Base-by-base conservation (phyloP, 2,329 filamentous ascomycete genomes). In the Botryotinia narcissicola region DNA sequence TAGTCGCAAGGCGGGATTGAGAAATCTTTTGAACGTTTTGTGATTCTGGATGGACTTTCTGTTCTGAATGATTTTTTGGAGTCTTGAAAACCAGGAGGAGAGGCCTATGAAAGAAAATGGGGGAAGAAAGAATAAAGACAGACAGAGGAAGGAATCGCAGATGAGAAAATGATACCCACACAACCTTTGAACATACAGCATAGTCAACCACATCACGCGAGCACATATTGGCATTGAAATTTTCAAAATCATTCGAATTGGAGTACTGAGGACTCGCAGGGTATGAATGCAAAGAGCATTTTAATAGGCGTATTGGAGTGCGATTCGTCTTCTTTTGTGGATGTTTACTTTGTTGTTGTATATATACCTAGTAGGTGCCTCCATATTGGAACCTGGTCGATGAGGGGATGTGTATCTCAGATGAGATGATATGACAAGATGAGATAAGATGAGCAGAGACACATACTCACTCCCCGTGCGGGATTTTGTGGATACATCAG, bases 11-110 rank as follows among this genome's bases (percentile, higher is more conserved):
- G 54, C 75, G 4, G 78, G 78, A 10, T 59, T 79, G 54, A 22
- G 64, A 22, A 77, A 78, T 61, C 70, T 79, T 16, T 67, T 77
- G 6, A 70, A 74, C 29, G 46, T 77, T 25, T 74, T 78, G 63
- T 78, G 63, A 74, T 66, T 22, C 35, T n/a, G 10, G 8, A n/a
- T 12, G 4, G 16, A 9, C 14, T 4, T 40, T 40, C 25, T n/a
- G 14, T 62, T 62, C 25, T 16, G 7, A 18, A 40, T 18, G 35
- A 62, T n/a, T 18, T 42, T 12, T 42, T 16, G 48, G n/a, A 37
- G 32, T 29, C 16, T 16, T 18, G 35, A 18, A 35, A n/a, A 32
- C 14, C 3, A n/a, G 18, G 20, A 54, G 7, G 20, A 16, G 29
- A 20, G 3, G 35, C 16, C 48, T 57, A 4, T 29, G 25, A 54